Evolutionary conservation across 2,329 filamentous ascomycete species (phyloP), one percentile per base, ranked within the genome.

Genomic region (Proliferodiscus dingleyae): DNA sequence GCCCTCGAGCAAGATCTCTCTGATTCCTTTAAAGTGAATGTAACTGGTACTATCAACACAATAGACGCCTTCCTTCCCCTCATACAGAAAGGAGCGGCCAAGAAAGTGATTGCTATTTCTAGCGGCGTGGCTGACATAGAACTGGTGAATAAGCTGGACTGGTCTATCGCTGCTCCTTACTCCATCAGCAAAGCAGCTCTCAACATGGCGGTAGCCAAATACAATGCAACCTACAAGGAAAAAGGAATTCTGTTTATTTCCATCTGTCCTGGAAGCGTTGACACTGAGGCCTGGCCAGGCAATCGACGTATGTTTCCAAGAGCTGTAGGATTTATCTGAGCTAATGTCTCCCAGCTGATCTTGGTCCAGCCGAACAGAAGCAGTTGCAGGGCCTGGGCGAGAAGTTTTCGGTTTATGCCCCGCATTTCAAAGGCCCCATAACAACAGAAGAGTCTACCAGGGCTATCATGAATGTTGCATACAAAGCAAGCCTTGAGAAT

Each of bases 161-260:
- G 78, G 37, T 60, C 64, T 0, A 40, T 61, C 1, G 51, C 53
- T 1, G 49, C 61, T 0, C 57, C 70, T 0, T 81, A 81, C 50
- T 49, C 72, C 1, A 66, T 68, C 23, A 71, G 65, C 58, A 77
- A 79, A 56, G 74, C 68, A 0, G 78, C 71, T 0, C 16, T 74
- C 32, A 81, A 81, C 52, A 57, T 71, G 11, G 64, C 68, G 1
- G 59, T 75, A 0, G 71, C 72, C 52, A 80, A 81, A 60, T 79
- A 69, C 55, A 41, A 32, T 30, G 70, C 68, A 1, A 18, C 29
- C 8, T 61, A 73, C 51, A 34, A 23, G 13, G 19, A 45, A 24
- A 64, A 78, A 0, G 75, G 73, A 0, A 65, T 81, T 0, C 56
- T 79, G 0, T 79, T 78, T 58, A 49, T 81, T 48, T 64, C 61